Evolutionary conservation across 2,329 filamentous ascomycete genomes (phyloP).

Genomic region (Sclerotinia glacialis): DNA sequence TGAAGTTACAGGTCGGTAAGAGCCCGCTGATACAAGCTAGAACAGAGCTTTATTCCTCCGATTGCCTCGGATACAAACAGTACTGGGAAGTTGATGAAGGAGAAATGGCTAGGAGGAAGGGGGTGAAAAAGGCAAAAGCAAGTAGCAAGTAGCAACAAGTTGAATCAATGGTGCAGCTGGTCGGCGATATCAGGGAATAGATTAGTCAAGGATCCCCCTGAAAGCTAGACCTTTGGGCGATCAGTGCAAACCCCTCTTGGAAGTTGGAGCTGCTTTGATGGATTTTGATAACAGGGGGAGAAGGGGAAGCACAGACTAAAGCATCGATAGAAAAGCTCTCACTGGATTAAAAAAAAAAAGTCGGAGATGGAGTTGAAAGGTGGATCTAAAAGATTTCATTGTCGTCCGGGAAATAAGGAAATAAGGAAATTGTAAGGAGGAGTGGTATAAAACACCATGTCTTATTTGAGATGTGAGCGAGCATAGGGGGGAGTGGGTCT

Average conservation of each 20-base stretch:
- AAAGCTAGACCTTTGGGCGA: slow-evolving; percentile 1
- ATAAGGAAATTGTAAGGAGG: background rate
- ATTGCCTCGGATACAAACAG: slow-evolving; percentile 6
- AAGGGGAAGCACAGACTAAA: background rate
- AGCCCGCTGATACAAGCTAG: slow-evolving; percentile 12
- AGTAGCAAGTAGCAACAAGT: background rate
- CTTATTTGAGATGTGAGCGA: no score
- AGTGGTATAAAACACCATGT: background rate
- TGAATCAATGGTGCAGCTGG: slow-evolving; percentile 6
- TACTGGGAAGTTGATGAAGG: background rate
- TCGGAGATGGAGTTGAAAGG: background rate
- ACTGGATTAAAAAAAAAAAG: background rate
- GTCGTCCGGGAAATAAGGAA: background rate
- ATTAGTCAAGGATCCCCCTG: slow-evolving; percentile 21
- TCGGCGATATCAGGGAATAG: slow-evolving; percentile 11
- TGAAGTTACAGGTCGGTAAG: slow-evolving; percentile 13
- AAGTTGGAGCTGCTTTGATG: background rate
- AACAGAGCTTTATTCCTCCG: slow-evolving; percentile 8
- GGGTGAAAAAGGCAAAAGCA: background rate
- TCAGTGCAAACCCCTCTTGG: background rate
- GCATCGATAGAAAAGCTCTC: background rate
- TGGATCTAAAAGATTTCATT: background rate
- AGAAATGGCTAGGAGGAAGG: background rate
- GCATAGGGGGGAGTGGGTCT: background rate
- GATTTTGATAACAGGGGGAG: background rate